Conservation (phyloP, 306 rosid genomes). For the Cucumis cinereus region DNA sequence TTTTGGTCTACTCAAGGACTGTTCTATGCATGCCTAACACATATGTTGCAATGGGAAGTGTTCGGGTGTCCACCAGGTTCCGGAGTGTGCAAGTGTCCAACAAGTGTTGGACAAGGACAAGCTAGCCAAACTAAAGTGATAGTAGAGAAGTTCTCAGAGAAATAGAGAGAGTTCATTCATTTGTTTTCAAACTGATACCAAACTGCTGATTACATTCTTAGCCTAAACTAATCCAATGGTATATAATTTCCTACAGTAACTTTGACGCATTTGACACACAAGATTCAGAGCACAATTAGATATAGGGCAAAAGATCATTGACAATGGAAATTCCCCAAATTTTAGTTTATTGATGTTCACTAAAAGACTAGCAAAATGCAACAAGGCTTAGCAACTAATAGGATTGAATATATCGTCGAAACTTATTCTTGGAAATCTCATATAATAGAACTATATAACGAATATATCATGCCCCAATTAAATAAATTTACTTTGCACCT, state of each 20-base stretch:
- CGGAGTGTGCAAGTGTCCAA: no score
- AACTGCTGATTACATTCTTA: background rate
- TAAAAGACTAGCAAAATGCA: background rate
- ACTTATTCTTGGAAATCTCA: background rate
- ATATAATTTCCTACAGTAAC: no score
- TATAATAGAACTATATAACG: background rate
- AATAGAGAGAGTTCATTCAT: background rate
- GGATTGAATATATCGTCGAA: background rate
- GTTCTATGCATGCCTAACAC: no score
- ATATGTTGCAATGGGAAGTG: no score
- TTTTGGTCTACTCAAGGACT: no score
- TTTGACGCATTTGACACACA: background rate
- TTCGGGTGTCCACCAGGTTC: no score
- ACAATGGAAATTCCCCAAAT: background rate
- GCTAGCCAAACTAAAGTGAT: no score
- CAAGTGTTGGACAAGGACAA: no score
- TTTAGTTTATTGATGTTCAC: background rate
- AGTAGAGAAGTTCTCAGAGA: background rate
- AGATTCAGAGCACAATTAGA: background rate
- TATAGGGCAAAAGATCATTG: background rate
- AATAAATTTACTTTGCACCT: background rate
- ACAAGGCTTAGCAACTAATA: background rate
- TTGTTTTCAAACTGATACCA: background rate
- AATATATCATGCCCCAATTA: background rate
- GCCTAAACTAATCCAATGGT: background rate